These are phyloP conservation scores for Cyberlindnera amylophila DNA, from an alignment of 805 yeast species.

Conservation along the genomic window DNA sequence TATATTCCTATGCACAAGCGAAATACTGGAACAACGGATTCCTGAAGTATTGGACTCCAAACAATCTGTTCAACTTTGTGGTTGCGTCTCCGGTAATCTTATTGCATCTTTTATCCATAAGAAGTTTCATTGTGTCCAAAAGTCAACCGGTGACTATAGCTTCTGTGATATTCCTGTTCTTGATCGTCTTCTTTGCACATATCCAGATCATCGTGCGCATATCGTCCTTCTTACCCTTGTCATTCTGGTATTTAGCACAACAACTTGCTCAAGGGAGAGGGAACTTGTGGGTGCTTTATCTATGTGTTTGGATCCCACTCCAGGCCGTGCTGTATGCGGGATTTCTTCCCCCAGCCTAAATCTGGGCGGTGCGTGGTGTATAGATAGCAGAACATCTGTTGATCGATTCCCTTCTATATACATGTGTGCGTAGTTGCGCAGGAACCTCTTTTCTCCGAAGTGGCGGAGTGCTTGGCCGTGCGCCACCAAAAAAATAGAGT, in stretches of 20 bases:
- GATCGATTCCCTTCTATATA: no score
- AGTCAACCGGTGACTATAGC: slow-evolving; percentile 40
- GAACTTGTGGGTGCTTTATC: slow-evolving; percentile 41
- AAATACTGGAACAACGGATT: slow-evolving; percentile 87
- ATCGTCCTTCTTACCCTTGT: slow-evolving; percentile 70
- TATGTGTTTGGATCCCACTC: slow-evolving; percentile 57
- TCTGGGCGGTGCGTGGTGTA: background rate
- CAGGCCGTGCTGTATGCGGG: slow-evolving; percentile 75
- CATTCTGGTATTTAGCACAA: slow-evolving; percentile 65
- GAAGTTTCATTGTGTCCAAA: slow-evolving; percentile 30
- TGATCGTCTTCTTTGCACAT: slow-evolving; percentile 65
- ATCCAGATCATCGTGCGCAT: slow-evolving; percentile 83
- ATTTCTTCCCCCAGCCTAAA: slow-evolving; percentile 91
- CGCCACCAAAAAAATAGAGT: no score
- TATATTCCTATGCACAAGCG: slow-evolving; percentile 68
- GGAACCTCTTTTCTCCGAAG: no score
- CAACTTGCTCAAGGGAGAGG: slow-evolving; percentile 28
- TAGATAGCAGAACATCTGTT: background rate
- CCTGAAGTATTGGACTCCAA: slow-evolving; percentile 73
- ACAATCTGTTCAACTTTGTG: slow-evolving; percentile 78
- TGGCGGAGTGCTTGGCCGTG: no score
- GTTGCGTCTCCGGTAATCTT: slow-evolving; percentile 67
- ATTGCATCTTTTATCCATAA: slow-evolving; percentile 39
- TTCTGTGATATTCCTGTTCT: slow-evolving; percentile 40
- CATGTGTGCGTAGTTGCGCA: no score